Evolutionary conservation across 106 monocot genomes (phyloP), one percentile per base, ranked within the genome.

Genomic region (Posidonia australis): DNA sequence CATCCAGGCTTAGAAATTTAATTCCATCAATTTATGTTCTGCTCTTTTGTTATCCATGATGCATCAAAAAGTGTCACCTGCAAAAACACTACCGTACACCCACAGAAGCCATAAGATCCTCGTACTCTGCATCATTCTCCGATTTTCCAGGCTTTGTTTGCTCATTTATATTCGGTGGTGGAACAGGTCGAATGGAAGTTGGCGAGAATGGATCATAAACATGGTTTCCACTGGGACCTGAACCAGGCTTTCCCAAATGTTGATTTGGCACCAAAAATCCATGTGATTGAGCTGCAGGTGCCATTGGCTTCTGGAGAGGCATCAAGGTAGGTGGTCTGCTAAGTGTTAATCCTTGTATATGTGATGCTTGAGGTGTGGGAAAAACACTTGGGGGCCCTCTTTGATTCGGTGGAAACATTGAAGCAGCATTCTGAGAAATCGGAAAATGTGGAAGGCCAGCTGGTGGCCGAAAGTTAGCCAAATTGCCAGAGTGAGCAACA

Each of bases 61-160:
- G 36, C 7, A 36, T n/a, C n/a, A n/a, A n/a, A n/a, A n/a, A n/a
- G n/a, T n/a, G n/a, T n/a, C 36, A 36, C 36, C 36, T 36, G 36
- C 36, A 49, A 19, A 49, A 19, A 19, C 51, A 45, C 82, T 71
- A 93, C 62, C 85, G 82, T 49, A 93, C 79, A 16, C 94, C 94
- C 16, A 96, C 81, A 48, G 94, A 96, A 16, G 94, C 84, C 94
- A 96, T 96, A 41, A 96, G 82, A 70, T 96, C 94, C 72, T 96
- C 94, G 44, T 90, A 90, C 70, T 96, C 90, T 42, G 94, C 68
- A 79, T 96, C 90, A 11, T 72, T 65, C 51, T 86, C 89, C 29
- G 67, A 67, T 64, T 78, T 82, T 65, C 45, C 70, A 19, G 25
- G 17, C 47, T 73, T 70, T 17, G 18, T 22, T 18, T 18, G 54